Conservation (phyloP, 2,329 filamentous ascomycete species). For the Calonectria hongkongensis region DNA sequence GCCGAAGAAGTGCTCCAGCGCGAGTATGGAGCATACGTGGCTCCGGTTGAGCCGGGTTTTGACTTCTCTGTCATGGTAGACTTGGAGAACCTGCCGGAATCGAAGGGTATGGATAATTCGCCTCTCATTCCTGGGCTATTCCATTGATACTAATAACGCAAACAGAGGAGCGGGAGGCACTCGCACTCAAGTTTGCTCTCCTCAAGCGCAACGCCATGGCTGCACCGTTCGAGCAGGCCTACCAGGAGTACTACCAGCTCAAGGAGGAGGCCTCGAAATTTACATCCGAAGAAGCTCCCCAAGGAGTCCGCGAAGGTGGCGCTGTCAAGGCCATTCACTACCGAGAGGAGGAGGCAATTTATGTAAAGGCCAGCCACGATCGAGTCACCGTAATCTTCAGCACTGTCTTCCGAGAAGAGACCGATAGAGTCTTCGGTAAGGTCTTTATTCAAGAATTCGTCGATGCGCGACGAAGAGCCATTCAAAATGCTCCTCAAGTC, state of each 20-base stretch:
- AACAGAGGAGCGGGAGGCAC: conserved; percentile 86
- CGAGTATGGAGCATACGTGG: conserved; percentile 95
- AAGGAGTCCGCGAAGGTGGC: conserved; percentile 91
- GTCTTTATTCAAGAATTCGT: conserved; percentile 99
- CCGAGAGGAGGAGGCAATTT: conserved; percentile 98
- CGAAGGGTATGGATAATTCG: conserved; percentile 75
- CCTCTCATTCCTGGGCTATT: neutral
- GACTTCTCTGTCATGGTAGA: conserved; percentile 97
- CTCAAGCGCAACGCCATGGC: conserved; percentile 99
- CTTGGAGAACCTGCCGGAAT: conserved; percentile 87
- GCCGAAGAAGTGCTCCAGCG: conserved; percentile 93
- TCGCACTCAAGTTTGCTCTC: conserved; percentile 90
- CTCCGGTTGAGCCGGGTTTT: conserved; percentile 90
- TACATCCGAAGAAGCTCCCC: conserved; percentile 93
- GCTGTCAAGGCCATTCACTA: conserved; percentile 98
- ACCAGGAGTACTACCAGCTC: conserved; percentile 91
- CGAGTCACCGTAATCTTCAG: conserved; percentile 99
- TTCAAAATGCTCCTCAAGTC: conserved; percentile 98
- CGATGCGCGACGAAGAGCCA: conserved; percentile 93
- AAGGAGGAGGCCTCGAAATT: conserved; percentile 93
- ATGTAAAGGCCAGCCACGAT: conserved; percentile 97
- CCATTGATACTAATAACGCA: conserved; percentile 44
- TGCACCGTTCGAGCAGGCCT: conserved; percentile 97
- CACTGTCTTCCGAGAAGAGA: conserved; percentile 98
- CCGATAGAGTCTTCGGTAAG: conserved; percentile 97